Evolutionary conservation across 352 stramenopile species (phyloP), one percentile per base, ranked within the genome.

Genomic region (Phytophthora hibernalis): DNA sequence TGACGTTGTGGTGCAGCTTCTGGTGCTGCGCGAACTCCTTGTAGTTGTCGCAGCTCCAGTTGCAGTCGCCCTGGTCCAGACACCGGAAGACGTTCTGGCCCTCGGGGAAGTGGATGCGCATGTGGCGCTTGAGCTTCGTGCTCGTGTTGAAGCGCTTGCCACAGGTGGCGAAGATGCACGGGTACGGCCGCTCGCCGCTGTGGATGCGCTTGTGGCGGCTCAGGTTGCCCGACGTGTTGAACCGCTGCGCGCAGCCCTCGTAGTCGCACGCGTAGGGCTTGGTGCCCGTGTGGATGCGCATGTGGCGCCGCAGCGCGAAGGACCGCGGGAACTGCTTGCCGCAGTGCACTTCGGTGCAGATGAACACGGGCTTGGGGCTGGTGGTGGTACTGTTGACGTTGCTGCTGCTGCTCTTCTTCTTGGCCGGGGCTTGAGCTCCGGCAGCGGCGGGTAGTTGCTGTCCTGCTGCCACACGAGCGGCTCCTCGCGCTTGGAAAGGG

Each of bases 131-230:
- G 52, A 96, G 80, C 68, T 96, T 96, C 13, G 87, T 94, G 70
- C 85, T 94, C 24, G 87, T 96, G 69, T 93, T 94, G 64, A 96
- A 96, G 42, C 82, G 80, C 66, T 96, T 96, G 65, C 79, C 83
- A 66, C 88, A 96, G 6, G 61, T 89, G 5, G 80, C 65, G 43
- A 91, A 91, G 49, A 88, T 83, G 43, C 88, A 96, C 28, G 83
- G 82, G 65, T 94, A 96, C 21, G 88, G 88, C 3, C 87, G 76
- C 59, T 93, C 88, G 31, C 88, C 88, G 45, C 79, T 93, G 70
- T 96, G 88, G 63, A 94, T 96, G 63, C 87, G 86, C 62, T 95
- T 95, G 74, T 96, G 88, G 51, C 88, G 85, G 57, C 85, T 94
- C 8, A 96, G 58, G 67, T 96, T 96, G 15, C 88, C 88, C 7